A percentile compares a stretch with the other conserved stretches of the same genome.
Conservation (phyloP, 352 stramenopile genomes). For the Pythium phragmiticola region DNA sequence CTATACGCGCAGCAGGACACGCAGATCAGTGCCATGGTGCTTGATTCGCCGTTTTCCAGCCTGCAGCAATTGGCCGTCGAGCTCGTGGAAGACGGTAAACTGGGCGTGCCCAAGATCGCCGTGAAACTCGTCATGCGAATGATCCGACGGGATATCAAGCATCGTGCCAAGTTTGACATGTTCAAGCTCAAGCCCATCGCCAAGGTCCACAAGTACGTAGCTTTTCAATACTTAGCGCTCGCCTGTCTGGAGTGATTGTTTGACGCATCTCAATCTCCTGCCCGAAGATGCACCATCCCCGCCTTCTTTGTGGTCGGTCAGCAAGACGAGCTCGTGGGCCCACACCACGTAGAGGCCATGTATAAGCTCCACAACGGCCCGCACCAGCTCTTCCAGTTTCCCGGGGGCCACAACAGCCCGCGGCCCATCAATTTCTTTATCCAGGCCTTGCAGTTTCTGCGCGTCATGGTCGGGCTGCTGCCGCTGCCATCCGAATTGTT, state of each 20-base stretch:
- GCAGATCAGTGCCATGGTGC: slow-evolving; percentile 73
- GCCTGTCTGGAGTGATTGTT: too few relatives aligned
- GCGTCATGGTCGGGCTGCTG: slow-evolving; percentile 76
- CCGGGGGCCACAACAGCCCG: slow-evolving; percentile 76
- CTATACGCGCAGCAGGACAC: slow-evolving; percentile 60
- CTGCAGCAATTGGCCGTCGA: slow-evolving; percentile 69
- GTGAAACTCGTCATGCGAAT: slow-evolving; percentile 83
- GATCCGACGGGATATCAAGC: slow-evolving; percentile 77
- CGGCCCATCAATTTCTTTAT: slow-evolving; percentile 79
- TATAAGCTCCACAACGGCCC: slow-evolving; percentile 77
- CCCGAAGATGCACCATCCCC: slow-evolving; percentile 46
- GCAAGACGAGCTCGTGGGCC: slow-evolving; percentile 79
- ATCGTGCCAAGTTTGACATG: slow-evolving; percentile 85
- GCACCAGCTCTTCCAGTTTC: slow-evolving; percentile 80
- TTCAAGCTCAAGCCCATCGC: slow-evolving; percentile 84
- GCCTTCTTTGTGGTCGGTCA: slow-evolving; percentile 75
- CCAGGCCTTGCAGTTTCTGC: slow-evolving; percentile 73
- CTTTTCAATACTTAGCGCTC: too few relatives aligned
- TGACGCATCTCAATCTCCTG: too few relatives aligned
- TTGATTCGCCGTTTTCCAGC: slow-evolving; percentile 83
- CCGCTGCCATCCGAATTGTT: slow-evolving; percentile 58
- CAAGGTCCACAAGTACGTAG: slow-evolving; percentile 60
- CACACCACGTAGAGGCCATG: slow-evolving; percentile 69
- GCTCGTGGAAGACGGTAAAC: slow-evolving; percentile 78
- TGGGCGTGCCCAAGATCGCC: slow-evolving; percentile 77